phyloP scores from a whole-genome alignment of 352 stramenopile species.

The Phytophthora foliorum region DNA sequence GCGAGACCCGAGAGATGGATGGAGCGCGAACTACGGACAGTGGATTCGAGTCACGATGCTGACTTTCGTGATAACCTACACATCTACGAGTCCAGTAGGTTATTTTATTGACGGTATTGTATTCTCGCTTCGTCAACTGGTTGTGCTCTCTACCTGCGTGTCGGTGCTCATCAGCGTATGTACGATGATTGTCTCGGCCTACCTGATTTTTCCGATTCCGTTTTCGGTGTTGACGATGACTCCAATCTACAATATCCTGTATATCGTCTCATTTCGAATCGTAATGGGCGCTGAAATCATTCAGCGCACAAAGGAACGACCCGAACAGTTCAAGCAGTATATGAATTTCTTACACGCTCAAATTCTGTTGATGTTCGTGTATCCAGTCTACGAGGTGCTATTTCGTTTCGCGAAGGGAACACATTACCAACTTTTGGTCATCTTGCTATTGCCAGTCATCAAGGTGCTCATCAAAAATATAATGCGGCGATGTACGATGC shows the following conservation, averaged over 20 bases:
- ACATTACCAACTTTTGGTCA: too few relatives aligned
- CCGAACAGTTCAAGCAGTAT: slow-evolving; percentile 3
- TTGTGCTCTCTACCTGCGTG: background rate
- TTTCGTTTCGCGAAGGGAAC: too few relatives aligned
- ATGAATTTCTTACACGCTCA: slow-evolving; percentile 4
- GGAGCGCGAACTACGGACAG: background rate
- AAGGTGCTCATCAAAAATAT: too few relatives aligned
- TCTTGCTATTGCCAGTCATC: too few relatives aligned
- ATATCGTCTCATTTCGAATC: slow-evolving; percentile 1
- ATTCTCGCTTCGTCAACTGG: background rate
- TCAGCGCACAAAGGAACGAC: slow-evolving; percentile 1
- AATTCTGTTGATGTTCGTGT: slow-evolving; percentile 17
- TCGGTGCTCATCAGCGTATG: slow-evolving; percentile 2
- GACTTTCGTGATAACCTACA: background rate
- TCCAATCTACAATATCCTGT: slow-evolving; percentile 11
- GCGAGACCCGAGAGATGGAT: slow-evolving; percentile 17
- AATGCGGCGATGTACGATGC: too few relatives aligned
- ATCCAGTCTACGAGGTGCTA: slow-evolving; percentile 24
- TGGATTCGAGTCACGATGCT: background rate
- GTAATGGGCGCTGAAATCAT: slow-evolving; percentile 6
- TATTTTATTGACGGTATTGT: background rate
- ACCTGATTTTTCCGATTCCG: slow-evolving; percentile 22
- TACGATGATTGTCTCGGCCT: slow-evolving; percentile 8
- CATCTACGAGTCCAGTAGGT: background rate
- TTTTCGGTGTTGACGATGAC: slow-evolving; percentile 20